Percentiles rank a stretch among this genome's conserved stretches.
Conservation (phyloP, 2,329 filamentous ascomycete species). For the Grosmannia clavigera region DNA sequence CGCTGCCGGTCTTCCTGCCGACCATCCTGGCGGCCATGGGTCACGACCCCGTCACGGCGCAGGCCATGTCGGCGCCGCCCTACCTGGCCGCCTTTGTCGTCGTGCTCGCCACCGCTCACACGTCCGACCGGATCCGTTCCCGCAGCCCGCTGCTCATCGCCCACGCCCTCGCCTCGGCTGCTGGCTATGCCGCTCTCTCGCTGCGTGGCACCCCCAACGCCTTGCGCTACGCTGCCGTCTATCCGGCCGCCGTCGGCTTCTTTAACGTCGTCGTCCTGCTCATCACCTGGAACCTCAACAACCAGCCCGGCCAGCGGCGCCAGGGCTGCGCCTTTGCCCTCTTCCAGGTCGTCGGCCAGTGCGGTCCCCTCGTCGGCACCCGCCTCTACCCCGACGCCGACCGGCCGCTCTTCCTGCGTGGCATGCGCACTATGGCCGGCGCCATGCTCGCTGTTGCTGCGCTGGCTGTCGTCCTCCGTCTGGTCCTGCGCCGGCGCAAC, state of each 20-base stretch:
- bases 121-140: constrained; percentile 54
- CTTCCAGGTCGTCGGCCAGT: constrained; percentile 71
- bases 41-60: constrained; percentile 52
- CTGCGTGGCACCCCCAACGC: constrained; percentile 37
- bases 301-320: constrained; percentile 55
- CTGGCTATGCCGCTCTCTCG: constrained; percentile 46
- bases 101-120: constrained; percentile 59
- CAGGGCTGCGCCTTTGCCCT: constrained; percentile 62
- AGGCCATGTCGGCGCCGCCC: constrained; percentile 71
- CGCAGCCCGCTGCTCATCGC: constrained; percentile 56
- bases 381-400: constrained; percentile 50
- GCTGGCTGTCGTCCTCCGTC: constrained; percentile 40
- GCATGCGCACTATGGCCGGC: constrained; percentile 49
- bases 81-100: constrained; percentile 63
- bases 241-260: constrained; percentile 68
- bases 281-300: constrained; percentile 83
- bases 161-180: constrained; percentile 54
- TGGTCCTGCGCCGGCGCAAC: constrained; percentile 42
- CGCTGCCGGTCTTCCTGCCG: constrained; percentile 76
- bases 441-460: constrained; percentile 51
- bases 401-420: constrained; percentile 47
- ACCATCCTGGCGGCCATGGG: constrained; percentile 70
- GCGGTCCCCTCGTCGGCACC: constrained; percentile 60
- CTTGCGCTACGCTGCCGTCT: constrained; percentile 61
- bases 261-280: constrained; percentile 75